A percentile compares a stretch with the other conserved stretches of the same genome.
Conservation (phyloP, 805 yeast genomes). For the Zygotorulaspora sp. region DNA sequence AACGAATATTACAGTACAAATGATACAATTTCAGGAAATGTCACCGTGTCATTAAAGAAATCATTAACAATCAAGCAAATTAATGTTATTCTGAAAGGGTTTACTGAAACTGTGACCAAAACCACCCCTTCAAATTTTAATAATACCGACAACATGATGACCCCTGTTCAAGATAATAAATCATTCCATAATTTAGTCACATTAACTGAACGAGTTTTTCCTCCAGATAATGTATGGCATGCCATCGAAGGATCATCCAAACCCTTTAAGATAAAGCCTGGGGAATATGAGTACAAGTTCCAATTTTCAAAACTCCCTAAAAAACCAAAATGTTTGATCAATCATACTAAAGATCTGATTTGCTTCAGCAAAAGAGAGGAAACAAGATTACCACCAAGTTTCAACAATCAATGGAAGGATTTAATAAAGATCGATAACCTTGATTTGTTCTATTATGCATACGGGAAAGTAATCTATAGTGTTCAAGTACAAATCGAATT, state of each 20-base stretch:
- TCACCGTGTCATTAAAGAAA: slow-evolving; percentile 22
- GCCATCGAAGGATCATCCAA: slow-evolving; percentile 29
- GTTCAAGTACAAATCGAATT: slow-evolving; percentile 28
- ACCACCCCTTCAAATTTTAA: slow-evolving; percentile 21
- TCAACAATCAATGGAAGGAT: slow-evolving; percentile 27
- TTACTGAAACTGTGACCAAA: slow-evolving; percentile 28
- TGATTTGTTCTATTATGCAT: slow-evolving; percentile 27
- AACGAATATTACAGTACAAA: slow-evolving; percentile 29
- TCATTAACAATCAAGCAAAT: slow-evolving; percentile 29
- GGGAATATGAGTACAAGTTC: slow-evolving; percentile 27
- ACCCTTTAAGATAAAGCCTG: slow-evolving; percentile 31
- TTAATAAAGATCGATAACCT: slow-evolving; percentile 24
- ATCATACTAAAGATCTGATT: slow-evolving; percentile 21
- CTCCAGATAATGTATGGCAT: slow-evolving; percentile 34
- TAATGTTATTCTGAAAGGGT: slow-evolving; percentile 52
- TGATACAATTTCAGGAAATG: slow-evolving; percentile 30
- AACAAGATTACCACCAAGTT: slow-evolving; percentile 30
- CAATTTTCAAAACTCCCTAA: slow-evolving; percentile 26
- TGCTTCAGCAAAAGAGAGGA: slow-evolving; percentile 22
- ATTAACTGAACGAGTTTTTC: slow-evolving; percentile 26
- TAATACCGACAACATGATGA: slow-evolving; percentile 25
- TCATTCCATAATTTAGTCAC: slow-evolving; percentile 26
- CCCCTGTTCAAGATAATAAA: slow-evolving; percentile 28
- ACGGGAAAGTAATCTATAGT: slow-evolving; percentile 29
- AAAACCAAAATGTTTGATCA: slow-evolving; percentile 26